Conservation (phyloP, 2,329 filamentous ascomycete species). For the Phialophora macrospora region DNA sequence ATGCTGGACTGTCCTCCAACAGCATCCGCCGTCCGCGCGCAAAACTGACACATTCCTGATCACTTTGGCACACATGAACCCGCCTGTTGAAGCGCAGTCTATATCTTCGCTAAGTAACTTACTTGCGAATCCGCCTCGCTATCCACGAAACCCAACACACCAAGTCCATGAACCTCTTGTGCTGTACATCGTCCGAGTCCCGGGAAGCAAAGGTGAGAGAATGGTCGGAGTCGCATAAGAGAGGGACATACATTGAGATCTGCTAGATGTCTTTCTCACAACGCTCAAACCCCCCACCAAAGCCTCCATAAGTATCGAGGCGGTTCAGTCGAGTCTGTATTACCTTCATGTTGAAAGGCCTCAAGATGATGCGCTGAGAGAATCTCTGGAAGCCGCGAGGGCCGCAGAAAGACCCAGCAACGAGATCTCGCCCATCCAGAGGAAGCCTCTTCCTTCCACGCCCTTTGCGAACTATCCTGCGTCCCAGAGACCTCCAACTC, state of each 20-base stretch:
- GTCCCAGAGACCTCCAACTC: constrained; percentile 31
- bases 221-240: constrained; percentile 22
- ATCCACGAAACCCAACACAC: constrained; percentile 77
- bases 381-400: constrained; percentile 47
- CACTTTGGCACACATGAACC: constrained; percentile 32
- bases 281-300: constrained; percentile 86
- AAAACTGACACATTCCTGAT: not conserved
- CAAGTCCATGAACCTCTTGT: constrained; percentile 71
- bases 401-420: constrained; percentile 19
- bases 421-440: constrained; percentile 30
- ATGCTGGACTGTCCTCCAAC: constrained; percentile 12
- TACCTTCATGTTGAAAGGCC: constrained; percentile 80
- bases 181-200: constrained; percentile 91
- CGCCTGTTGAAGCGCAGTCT: constrained; percentile 75
- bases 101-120: constrained; percentile 78
- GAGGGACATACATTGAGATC: constrained; percentile 28
- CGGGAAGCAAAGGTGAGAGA: constrained; percentile 77
- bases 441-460: constrained; percentile 38
- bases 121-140: constrained; percentile 83
- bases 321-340: constrained; percentile 86
- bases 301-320: constrained; percentile 79
- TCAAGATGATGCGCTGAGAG: constrained; percentile 56
- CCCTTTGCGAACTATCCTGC: constrained; percentile 35
- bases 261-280: constrained; percentile 83
- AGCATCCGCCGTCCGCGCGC: not conserved